Evolutionary conservation across 73 alveolate genomes (phyloP), one percentile per base, ranked within the genome.

Genomic region (Paramecium sexaurelia): DNA sequence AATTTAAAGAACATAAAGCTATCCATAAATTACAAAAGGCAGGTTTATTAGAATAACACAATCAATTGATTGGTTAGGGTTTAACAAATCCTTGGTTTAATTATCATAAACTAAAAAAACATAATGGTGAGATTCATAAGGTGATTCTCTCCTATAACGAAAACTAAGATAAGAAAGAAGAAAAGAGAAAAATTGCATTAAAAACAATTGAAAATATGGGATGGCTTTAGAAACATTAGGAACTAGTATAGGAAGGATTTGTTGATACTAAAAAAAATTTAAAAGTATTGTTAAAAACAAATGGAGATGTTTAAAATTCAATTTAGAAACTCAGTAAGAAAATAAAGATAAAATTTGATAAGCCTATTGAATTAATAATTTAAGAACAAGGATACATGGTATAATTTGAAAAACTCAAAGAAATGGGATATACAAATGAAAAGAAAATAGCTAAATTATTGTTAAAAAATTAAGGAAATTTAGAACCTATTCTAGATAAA

Each of bases 361-460:
- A 61, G 26, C 83, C 83, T 13, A 29, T 61, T 29, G 45, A 61
- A 61, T 26, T 29, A 61, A 61, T 61, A 5, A 26, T 61, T 22
- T 9, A 61, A 61, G 32, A 73, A 73, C 15, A 11, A 27, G 87
- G 87, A 33, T 73, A 33, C 67, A 36, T 15, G 9, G 66, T 73
- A n/a, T 36, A 73, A 39, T 36, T 36, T 73, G 87, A 73, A 24
- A 73, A 73, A 39, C 57, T 73, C 1, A 73, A 73, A 20, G 87
- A 73, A 39, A n/a, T 73, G 57, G 87, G 87, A 73, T 73, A 36
- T 24, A 39, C 57, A 11, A 39, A 73, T 73, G 87, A 33, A 22
- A 73, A 73, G 35, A 73, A 36, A 39, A 73, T 27, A 20, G 36
- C 43, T 39, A 73, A 36, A 22, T 33, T 73, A 37, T 37, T 73